Evolutionary conservation across 1,284 basidiomycete species (phyloP).

Genomic region (Tausonia pullulans): DNA sequence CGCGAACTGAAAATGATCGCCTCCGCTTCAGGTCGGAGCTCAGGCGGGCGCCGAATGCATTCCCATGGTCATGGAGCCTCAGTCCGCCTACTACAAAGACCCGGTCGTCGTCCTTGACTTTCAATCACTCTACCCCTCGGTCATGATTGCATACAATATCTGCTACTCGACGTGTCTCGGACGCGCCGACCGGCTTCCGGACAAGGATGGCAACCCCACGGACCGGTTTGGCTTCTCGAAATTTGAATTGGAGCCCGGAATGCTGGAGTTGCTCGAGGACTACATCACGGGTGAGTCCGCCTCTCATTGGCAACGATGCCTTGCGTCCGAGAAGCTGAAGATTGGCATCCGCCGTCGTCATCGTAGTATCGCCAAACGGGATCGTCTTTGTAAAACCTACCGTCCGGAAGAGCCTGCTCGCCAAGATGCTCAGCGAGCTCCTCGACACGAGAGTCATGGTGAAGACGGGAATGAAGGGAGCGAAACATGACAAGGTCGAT

Average conservation of each 20-base stretch:
- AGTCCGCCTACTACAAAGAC: slow-evolving; percentile 82
- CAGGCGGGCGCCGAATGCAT: slow-evolving; percentile 89
- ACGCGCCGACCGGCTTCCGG: slow-evolving; percentile 42
- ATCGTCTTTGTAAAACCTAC: slow-evolving; percentile 82
- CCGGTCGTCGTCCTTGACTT: slow-evolving; percentile 91
- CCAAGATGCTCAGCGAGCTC: slow-evolving; percentile 85
- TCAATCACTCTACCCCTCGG: slow-evolving; percentile 86
- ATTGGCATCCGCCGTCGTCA: not conserved
- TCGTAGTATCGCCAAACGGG: slow-evolving; percentile 80
- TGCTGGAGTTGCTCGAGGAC: slow-evolving; percentile 56
- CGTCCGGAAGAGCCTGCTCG: slow-evolving; percentile 72
- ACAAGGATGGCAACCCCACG: slow-evolving; percentile 35
- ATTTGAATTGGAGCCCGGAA: slow-evolving; percentile 56
- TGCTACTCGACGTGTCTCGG: slow-evolving; percentile 97
- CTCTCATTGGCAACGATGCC: not conserved
- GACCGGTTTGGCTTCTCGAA: slow-evolving; percentile 75
- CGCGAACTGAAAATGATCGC: not conserved
- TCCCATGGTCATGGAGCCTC: slow-evolving; percentile 88
- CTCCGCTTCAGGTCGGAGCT: slow-evolving; percentile 59
- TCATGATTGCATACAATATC: slow-evolving; percentile 98
- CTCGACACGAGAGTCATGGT: slow-evolving; percentile 97
- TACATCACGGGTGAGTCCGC: slow-evolving; percentile 54
- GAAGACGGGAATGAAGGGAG: slow-evolving; percentile 82
- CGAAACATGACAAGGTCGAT: slow-evolving; percentile 58
- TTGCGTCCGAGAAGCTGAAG: not conserved